Evolutionary conservation across 2,329 filamentous ascomycete genomes (phyloP).

Genomic region (Phoma sp.): DNA sequence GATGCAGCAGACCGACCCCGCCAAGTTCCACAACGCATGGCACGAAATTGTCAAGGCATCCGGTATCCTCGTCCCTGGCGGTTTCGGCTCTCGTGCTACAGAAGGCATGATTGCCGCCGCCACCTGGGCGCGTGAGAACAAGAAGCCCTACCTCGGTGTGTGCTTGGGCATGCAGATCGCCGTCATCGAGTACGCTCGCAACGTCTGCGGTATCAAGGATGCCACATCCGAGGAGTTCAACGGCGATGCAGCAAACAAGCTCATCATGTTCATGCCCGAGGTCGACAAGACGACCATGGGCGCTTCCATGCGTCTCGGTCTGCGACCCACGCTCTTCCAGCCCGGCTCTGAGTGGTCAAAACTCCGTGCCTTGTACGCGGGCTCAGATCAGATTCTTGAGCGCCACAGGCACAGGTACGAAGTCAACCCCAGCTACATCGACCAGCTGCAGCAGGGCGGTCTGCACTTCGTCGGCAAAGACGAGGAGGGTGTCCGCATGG

Average conservation of each 20-base stretch:
- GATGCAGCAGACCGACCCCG: constrained; percentile 67
- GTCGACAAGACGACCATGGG: constrained; percentile 78
- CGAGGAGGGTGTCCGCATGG: constrained; percentile 79
- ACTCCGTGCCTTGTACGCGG: constrained; percentile 76
- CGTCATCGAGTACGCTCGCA: constrained; percentile 85
- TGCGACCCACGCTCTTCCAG: constrained; percentile 78
- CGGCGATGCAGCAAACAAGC: constrained; percentile 67
- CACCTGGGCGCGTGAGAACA: constrained; percentile 85
- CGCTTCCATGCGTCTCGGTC: constrained; percentile 86
- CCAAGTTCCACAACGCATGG: constrained; percentile 87
- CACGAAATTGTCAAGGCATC: constrained; percentile 75
- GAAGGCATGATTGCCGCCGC: constrained; percentile 90
- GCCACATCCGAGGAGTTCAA: constrained; percentile 66
- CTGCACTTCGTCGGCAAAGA: constrained; percentile 82
- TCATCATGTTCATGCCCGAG: constrained; percentile 94
- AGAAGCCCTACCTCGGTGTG: constrained; percentile 84
- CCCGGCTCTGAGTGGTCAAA: constrained; percentile 77
- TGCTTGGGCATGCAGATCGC: constrained; percentile 94
- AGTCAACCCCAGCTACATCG: constrained; percentile 82
- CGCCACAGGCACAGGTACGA: constrained; percentile 90
- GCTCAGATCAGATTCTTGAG: constrained; percentile 62
- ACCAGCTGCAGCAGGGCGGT: constrained; percentile 71
- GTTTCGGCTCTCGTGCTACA: constrained; percentile 82
- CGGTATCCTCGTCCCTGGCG: constrained; percentile 74
- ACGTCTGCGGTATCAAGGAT: constrained; percentile 70